phyloP scores from a whole-genome alignment of 768 basidiomycete species.

The Boletellus emodensis region DNA sequence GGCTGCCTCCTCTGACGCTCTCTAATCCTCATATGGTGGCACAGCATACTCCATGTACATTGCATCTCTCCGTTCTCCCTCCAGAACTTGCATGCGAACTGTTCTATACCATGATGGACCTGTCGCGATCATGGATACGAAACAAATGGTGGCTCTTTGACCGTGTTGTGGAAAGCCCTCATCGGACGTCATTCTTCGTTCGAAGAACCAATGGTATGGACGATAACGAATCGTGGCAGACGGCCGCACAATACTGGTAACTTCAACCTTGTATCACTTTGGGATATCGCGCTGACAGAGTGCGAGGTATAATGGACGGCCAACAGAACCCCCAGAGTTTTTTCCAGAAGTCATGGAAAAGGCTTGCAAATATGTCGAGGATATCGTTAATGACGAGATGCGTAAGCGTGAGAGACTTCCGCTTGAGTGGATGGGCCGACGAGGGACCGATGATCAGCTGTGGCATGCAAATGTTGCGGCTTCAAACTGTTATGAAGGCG shows the following conservation, averaged over 20 bases:
- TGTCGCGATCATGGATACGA: slow-evolving; percentile 58
- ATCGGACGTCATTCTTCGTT: slow-evolving; percentile 75
- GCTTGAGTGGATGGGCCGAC: slow-evolving; percentile 59
- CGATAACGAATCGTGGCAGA: slow-evolving; percentile 54
- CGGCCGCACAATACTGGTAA: slow-evolving; percentile 75
- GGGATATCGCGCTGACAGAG: slow-evolving; percentile 7
- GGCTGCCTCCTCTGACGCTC: slow-evolving; percentile 59
- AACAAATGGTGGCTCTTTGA: slow-evolving; percentile 88
- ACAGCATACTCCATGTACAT: slow-evolving; percentile 68
- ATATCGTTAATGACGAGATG: slow-evolving; percentile 68
- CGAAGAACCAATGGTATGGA: slow-evolving; percentile 45
- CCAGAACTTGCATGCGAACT: slow-evolving; percentile 70
- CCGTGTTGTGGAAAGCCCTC: slow-evolving; percentile 76
- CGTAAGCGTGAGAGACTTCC: slow-evolving; percentile 54
- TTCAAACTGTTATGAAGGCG: slow-evolving; percentile 80
- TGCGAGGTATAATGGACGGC: slow-evolving; percentile 75
- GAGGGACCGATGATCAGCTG: slow-evolving; percentile 19
- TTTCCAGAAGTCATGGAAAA: slow-evolving; percentile 76
- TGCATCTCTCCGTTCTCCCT: slow-evolving; percentile 67
- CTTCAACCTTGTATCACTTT: slow-evolving; percentile 7
- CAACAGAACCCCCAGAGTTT: slow-evolving; percentile 47
- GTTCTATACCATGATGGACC: slow-evolving; percentile 68
- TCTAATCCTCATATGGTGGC: slow-evolving; percentile 60
- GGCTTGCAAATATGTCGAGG: slow-evolving; percentile 68
- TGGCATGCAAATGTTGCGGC: slow-evolving; percentile 88